Evolutionary conservation across 129 eudicot genomes (phyloP).

Genomic region (Flaveria sonorensis): DNA sequence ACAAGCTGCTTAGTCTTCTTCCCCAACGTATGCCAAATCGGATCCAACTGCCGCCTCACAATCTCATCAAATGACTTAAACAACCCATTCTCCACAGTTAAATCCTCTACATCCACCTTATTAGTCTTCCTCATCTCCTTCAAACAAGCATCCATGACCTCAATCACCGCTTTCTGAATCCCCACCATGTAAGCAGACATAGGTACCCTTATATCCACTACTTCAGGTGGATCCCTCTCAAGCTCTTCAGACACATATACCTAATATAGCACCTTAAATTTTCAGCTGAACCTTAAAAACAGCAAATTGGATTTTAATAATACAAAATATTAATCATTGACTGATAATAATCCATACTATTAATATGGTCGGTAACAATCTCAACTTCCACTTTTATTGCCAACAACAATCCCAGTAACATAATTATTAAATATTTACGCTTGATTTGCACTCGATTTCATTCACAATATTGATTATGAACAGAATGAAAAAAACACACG

Average conservation of each 20-base stretch:
- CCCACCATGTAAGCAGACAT: slow-evolving; percentile 75
- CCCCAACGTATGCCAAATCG: slow-evolving; percentile 95
- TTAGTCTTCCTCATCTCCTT: slow-evolving; percentile 98
- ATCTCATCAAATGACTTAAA: slow-evolving; percentile 98
- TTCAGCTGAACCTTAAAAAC: background rate
- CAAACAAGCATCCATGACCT: slow-evolving; percentile 96
- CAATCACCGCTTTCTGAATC: slow-evolving; percentile 94
- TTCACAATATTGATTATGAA: too few species aligned
- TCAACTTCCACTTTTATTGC: too few species aligned
- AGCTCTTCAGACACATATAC: slow-evolving; percentile 86
- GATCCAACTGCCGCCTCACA: slow-evolving; percentile 86
- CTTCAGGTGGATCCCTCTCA: slow-evolving; percentile 92
- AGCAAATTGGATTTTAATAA: too few species aligned
- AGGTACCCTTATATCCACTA: slow-evolving; percentile 88
- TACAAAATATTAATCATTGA: too few species aligned
- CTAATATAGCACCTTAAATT: slow-evolving; percentile 29
- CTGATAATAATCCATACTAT: too few species aligned
- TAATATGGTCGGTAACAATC: too few species aligned
- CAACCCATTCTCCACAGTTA: slow-evolving; percentile 92
- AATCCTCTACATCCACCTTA: slow-evolving; percentile 95
- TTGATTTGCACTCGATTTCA: too few species aligned
- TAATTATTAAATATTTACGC: too few species aligned
- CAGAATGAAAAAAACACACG: too few species aligned
- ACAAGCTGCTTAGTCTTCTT: slow-evolving; percentile 97
- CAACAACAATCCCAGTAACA: too few species aligned